These are phyloP conservation scores for Areca catechu DNA, from an alignment of 176 grass and related monocot species.

Conservation along the genomic window DNA sequence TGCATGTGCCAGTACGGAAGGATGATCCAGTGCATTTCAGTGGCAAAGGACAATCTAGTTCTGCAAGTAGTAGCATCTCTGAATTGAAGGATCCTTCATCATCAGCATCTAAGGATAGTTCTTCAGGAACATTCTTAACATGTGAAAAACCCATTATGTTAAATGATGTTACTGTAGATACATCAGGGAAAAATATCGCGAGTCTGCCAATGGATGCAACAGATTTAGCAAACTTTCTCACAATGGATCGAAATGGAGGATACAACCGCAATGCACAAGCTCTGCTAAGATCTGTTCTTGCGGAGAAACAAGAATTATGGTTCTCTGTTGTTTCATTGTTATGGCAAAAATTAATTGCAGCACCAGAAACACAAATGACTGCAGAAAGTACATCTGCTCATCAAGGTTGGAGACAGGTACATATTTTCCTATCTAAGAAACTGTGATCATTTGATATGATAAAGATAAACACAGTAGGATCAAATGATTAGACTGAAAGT, in stretches of 20 bases:
- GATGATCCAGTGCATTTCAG: constrained; percentile 29
- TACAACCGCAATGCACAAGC: constrained; percentile 59
- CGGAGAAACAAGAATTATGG: constrained; percentile 88
- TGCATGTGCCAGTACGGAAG: constrained; percentile 43
- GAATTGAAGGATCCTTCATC: constrained; percentile 39
- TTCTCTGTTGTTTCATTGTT: constrained; percentile 95
- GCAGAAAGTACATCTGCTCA: constrained; percentile 99
- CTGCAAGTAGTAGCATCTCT: constrained; percentile 18
- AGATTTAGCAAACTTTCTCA: constrained; percentile 91
- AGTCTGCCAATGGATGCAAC: constrained; percentile 82
- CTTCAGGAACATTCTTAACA: constrained; percentile 36
- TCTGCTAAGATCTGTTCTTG: constrained; percentile 76
- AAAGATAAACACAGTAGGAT: no score
- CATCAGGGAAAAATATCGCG: constrained; percentile 61
- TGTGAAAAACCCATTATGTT: constrained; percentile 28
- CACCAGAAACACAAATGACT: constrained; percentile 93
- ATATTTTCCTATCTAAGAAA: constrained; percentile 4
- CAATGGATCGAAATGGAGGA: constrained; percentile 85
- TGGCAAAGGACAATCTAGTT: constrained; percentile 26
- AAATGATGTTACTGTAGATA: constrained; percentile 46
- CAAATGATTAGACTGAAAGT: no score
- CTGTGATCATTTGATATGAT: neutral
- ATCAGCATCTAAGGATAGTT: constrained; percentile 40
- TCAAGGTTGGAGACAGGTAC: constrained; percentile 98
- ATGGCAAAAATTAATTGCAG: constrained; percentile 92